These are phyloP conservation scores for Isatis tinctoria DNA, from an alignment of 345 rosid genomes.

Conservation along the genomic window DNA sequence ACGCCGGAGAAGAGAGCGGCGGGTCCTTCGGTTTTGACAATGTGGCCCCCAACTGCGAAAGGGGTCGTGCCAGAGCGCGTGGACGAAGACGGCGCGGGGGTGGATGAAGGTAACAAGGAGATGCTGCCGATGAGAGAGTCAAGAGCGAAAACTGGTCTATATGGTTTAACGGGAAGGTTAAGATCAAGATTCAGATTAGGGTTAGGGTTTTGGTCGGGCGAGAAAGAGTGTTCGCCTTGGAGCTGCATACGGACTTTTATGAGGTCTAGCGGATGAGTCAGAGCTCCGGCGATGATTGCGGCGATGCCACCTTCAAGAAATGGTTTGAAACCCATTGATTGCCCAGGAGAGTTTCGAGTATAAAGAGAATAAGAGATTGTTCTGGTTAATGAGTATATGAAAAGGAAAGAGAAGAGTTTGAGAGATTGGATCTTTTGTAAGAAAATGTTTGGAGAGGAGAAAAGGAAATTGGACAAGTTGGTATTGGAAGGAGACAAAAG, in stretches of 20 bases:
- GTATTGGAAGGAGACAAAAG: slow-evolving; percentile 20
- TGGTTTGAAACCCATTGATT: slow-evolving; percentile 68
- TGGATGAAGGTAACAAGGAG: slow-evolving; percentile 34
- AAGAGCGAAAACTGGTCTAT: slow-evolving; percentile 50
- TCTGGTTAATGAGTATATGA: not conserved
- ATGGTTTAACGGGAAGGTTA: slow-evolving; percentile 30
- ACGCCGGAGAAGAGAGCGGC: slow-evolving; percentile 81
- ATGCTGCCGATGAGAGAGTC: slow-evolving; percentile 41
- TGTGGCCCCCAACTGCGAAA: slow-evolving; percentile 53
- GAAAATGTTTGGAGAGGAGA: slow-evolving; percentile 20
- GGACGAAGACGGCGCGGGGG: slow-evolving; percentile 43
- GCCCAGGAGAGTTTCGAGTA: not conserved
- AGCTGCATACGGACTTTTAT: slow-evolving; percentile 92
- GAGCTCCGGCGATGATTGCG: slow-evolving; percentile 71
- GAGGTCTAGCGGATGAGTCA: slow-evolving; percentile 84
- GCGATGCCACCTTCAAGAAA: slow-evolving; percentile 85
- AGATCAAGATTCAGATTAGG: slow-evolving; percentile 8
- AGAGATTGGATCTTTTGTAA: slow-evolving; percentile 20
- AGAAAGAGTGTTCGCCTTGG: slow-evolving; percentile 54
- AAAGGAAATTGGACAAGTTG: slow-evolving; percentile 28
- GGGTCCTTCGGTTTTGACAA: slow-evolving; percentile 60
- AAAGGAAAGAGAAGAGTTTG: not conserved
- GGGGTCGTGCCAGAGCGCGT: slow-evolving; percentile 54
- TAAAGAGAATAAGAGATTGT: not conserved
- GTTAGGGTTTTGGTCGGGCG: slow-evolving; percentile 15